phyloP scores from a whole-genome alignment of 2,329 filamentous ascomycete species.

The Diaporthe amygdali region DNA sequence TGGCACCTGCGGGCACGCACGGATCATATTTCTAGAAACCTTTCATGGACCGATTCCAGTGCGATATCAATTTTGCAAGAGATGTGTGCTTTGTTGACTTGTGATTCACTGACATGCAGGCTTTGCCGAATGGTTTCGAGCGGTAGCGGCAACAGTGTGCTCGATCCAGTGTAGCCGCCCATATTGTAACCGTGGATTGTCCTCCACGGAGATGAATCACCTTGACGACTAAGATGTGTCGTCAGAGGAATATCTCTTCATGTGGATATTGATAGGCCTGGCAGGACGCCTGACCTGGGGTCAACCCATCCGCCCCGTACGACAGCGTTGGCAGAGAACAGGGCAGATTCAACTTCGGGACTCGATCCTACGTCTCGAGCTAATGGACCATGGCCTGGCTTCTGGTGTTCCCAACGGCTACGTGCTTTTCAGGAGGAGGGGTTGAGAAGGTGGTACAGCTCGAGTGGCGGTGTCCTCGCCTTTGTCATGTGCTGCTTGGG shows the following conservation, averaged over 20 bases:
- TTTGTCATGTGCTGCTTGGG: neutral
- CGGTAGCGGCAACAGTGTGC: neutral
- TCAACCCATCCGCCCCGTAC: neutral
- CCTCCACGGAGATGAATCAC: too few species aligned
- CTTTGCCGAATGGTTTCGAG: too few species aligned
- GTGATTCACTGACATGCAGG: neutral
- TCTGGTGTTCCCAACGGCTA: neutral
- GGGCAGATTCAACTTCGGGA: neutral
- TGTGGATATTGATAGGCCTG: neutral
- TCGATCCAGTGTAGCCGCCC: too few species aligned
- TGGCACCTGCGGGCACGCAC: neutral
- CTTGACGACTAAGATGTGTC: too few species aligned
- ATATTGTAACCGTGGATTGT: too few species aligned
- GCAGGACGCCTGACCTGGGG: neutral
- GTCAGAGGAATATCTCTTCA: too few species aligned
- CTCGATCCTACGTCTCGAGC: neutral
- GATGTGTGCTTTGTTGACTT: neutral
- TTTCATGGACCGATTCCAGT: neutral
- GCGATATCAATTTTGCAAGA: neutral
- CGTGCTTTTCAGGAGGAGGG: neutral
- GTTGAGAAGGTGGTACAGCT: neutral
- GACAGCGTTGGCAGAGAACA: neutral
- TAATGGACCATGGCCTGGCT: too few species aligned
- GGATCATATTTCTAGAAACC: constrained; percentile 3
- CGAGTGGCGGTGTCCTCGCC: neutral